Percentiles rank a stretch among this genome's conserved stretches.
Conservation (phyloP, 140 eudicot species). For the Flaveria floridana region DNA sequence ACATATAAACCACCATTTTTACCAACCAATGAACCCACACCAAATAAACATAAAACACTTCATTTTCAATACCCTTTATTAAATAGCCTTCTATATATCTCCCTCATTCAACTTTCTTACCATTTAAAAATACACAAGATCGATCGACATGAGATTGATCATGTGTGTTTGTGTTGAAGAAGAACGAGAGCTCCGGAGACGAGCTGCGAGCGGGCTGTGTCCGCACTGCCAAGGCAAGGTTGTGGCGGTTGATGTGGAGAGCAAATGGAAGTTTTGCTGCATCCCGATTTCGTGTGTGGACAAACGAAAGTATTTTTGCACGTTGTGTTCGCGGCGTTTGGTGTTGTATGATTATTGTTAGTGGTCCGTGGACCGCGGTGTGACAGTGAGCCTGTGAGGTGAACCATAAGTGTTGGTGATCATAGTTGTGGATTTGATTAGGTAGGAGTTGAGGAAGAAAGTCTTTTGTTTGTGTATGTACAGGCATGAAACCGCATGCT, state of each 20-base stretch:
- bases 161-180: slow-evolving; percentile 36
- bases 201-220: slow-evolving; percentile 43
- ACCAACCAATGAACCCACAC: slow-evolving; percentile 23
- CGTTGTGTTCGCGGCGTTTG: slow-evolving; percentile 43
- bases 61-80: not conserved
- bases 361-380: not conserved
- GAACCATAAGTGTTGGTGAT: not conserved
- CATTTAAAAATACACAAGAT: not conserved
- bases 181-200: slow-evolving; percentile 41
- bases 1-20: no score
- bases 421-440: slow-evolving; percentile 25
- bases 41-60: slow-evolving; percentile 21
- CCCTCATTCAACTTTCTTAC: not conserved
- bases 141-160: slow-evolving; percentile 31
- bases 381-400: not conserved
- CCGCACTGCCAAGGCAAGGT: slow-evolving; percentile 51
- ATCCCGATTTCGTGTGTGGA: slow-evolving; percentile 38
- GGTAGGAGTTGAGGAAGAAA: not conserved
- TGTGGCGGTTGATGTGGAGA: slow-evolving; percentile 43
- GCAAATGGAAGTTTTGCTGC: slow-evolving; percentile 48
- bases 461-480: not conserved
- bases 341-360: slow-evolving; percentile 34
- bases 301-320: slow-evolving; percentile 47
- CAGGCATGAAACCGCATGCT: not conserved
- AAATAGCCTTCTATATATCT: not conserved